phyloP scores from a whole-genome alignment of 2,329 filamentous ascomycete genomes.

The Monilinia fructigena region DNA sequence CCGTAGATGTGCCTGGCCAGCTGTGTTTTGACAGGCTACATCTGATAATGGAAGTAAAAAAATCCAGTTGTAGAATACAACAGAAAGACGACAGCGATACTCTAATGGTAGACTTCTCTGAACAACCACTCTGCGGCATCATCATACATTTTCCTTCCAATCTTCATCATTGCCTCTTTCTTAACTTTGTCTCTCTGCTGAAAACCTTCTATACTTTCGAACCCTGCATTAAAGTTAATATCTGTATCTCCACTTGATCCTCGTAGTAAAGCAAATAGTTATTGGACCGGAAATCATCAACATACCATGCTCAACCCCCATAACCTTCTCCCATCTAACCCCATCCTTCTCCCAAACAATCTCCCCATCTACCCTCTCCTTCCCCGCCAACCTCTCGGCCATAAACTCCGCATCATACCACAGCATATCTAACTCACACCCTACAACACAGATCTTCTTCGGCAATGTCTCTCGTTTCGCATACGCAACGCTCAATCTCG shows the following conservation, averaged over 20 bases:
- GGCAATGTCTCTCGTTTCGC: slow-evolving; percentile 28
- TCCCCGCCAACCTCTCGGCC: slow-evolving; percentile 27
- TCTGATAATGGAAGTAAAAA: neutral
- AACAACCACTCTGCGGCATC: slow-evolving; percentile 20
- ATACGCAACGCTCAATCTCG: slow-evolving; percentile 28
- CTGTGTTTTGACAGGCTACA: neutral
- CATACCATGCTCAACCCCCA: slow-evolving; percentile 20
- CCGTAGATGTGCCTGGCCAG: too few relatives aligned
- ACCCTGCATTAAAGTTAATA: slow-evolving; percentile 9
- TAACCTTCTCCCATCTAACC: slow-evolving; percentile 21
- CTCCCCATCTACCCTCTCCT: slow-evolving; percentile 16
- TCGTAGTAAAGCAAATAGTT: neutral
- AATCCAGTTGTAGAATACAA: too few relatives aligned
- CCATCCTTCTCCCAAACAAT: slow-evolving; percentile 17
- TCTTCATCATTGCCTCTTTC: neutral
- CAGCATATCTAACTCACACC: slow-evolving; percentile 33
- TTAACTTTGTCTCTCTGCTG: neutral
- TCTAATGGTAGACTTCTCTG: slow-evolving; percentile 20
- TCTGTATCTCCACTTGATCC: neutral
- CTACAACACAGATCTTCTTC: slow-evolving; percentile 27
- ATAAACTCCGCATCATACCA: slow-evolving; percentile 31
- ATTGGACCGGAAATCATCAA: neutral
- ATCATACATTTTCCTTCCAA: slow-evolving; percentile 17
- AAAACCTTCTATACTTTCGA: neutral
- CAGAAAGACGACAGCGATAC: neutral